Conservation (phyloP, 169 alveolate genomes). For the Amoebophrya sp. region DNA sequence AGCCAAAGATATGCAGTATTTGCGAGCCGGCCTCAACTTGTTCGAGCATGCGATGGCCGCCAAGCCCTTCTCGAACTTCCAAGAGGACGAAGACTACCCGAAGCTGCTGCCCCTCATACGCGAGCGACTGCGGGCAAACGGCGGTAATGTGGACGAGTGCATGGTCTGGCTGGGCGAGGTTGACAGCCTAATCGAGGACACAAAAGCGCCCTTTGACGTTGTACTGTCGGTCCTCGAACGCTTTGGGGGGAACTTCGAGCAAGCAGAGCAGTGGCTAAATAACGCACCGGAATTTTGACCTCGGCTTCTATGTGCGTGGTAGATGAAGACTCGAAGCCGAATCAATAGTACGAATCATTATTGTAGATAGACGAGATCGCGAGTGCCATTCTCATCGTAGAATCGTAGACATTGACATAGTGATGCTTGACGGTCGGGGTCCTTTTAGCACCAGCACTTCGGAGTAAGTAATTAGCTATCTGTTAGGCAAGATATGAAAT, state of each 20-base stretch:
- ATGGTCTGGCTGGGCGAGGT: not conserved
- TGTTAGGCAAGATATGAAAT: too few relatives aligned
- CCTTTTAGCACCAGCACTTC: too few relatives aligned
- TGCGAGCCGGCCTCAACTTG: not conserved
- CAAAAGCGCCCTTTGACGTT: not conserved
- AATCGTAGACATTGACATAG: too few relatives aligned
- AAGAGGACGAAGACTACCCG: not conserved
- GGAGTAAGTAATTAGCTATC: too few relatives aligned
- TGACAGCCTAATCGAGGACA: not conserved
- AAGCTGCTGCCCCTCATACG: not conserved
- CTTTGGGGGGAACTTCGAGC: not conserved
- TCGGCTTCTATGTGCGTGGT: not conserved
- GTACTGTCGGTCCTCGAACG: not conserved
- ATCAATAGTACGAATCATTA: not conserved
- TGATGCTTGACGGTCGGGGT: too few relatives aligned
- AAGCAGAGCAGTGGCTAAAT: not conserved
- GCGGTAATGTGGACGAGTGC: not conserved
- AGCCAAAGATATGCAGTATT: not conserved
- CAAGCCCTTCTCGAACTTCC: not conserved
- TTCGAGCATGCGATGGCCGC: not conserved
- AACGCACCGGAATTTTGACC: not conserved
- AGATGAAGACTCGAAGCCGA: not conserved
- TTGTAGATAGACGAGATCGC: too few relatives aligned
- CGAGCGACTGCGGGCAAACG: not conserved
- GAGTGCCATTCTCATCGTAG: too few relatives aligned